Evolutionary conservation across 2,329 filamentous ascomycete genomes (phyloP), one percentile per base, ranked within the genome.

Genomic region (Cercospora janseana): DNA sequence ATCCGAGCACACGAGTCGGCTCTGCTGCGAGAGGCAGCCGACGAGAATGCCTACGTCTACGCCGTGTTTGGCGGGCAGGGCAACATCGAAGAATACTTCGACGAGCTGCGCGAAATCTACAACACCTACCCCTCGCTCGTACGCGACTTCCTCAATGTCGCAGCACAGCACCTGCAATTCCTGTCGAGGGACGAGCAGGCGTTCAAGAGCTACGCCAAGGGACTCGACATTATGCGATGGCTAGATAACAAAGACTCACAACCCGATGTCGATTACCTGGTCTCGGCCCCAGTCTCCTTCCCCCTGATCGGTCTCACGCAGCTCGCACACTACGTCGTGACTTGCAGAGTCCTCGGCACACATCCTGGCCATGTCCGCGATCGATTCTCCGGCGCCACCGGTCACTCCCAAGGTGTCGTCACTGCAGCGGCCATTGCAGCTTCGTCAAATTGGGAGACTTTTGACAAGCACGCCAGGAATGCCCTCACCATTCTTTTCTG

Each of bases 21-120:
- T 27, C 80, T 98, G 38, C 82, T 96, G 66, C 82, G 93, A 60
- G 92, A 93, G 43, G 89, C 89, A 7, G 84, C 87, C 38, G 91
- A 96, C 56, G 85, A 82, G 55, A 83, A 85, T 49, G 91, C 91
- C 47, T 85, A 82, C 62, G 81, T 98, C 53, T 98, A 95, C 75
- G 91, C 85, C 59, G 90, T 98, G 55, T 95, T 97, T 61, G 93
- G 93, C 53, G 93, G 93, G 5, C 93, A 98, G 70, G 93, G 93
- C 63, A 98, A 98, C 72, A 97, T 98, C 58, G 92, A 98, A 72
- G 94, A 98, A 74, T 98, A 98, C 74, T 98, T 98, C 65, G 92
- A 98, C 61, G 93, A 98, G 75, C 81, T 98, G 56, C 85, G 93
- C 49, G 87, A 95, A 69, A 81, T 97, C 51, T 92, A 92, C 75